These are phyloP conservation scores for Cryptococcus sp. DNA, from an alignment of 1,284 basidiomycete species.

Conservation along the genomic window DNA sequence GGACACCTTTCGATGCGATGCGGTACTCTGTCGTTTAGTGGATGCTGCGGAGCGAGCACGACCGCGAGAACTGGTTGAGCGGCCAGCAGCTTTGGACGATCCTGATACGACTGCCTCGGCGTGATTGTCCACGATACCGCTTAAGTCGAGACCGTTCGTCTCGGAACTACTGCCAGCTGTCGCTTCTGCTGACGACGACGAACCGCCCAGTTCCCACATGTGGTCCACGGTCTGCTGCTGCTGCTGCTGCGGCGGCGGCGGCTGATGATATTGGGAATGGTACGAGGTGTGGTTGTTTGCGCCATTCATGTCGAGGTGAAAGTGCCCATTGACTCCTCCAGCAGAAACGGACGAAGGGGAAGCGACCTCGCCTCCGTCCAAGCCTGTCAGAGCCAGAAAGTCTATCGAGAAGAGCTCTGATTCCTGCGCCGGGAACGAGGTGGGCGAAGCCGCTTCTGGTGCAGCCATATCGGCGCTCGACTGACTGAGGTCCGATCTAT, in stretches of 20 bases:
- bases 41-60: not conserved
- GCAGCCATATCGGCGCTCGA: not conserved
- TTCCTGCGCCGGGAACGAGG: not conserved
- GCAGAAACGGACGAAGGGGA: not conserved
- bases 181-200: conserved; percentile 2
- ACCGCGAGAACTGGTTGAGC: not conserved
- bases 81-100: too few species aligned
- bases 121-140: too few species aligned
- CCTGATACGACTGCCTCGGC: too few species aligned
- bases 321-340: conserved; percentile 1
- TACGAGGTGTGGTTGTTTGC: too few species aligned
- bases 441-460: not conserved
- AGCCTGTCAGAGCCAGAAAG: not conserved
- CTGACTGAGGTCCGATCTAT: too few species aligned
- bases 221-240: conserved; percentile 3
- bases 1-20: not conserved
- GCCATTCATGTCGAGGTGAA: conserved; percentile 5
- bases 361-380: not conserved
- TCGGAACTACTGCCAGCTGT: not conserved
- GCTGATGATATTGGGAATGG: not conserved
- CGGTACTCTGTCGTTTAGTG: not conserved
- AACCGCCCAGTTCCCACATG: conserved; percentile 5
- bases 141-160: too few species aligned
- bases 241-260: conserved; percentile 1
- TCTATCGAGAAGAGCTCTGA: not conserved